Conservation (phyloP, 768 basidiomycete genomes). For the Tubosaeta brunneosetosa region DNA sequence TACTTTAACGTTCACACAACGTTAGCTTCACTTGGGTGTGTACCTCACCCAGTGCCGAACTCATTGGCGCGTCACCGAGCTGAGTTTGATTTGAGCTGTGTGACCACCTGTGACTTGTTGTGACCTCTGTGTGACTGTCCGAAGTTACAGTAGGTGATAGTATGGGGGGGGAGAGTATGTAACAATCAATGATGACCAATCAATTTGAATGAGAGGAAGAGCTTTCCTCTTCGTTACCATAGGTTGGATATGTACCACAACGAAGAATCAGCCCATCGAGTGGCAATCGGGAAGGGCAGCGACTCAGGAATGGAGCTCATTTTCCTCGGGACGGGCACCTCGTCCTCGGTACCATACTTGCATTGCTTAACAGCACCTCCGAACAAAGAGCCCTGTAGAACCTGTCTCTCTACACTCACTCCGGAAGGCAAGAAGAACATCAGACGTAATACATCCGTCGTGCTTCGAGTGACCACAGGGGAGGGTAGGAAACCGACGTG, state of each 20-base stretch:
- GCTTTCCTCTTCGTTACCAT: not conserved
- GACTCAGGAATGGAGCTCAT: slow-evolving; percentile 53
- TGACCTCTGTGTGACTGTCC: no score
- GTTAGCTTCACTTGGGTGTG: no score
- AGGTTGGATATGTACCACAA: not conserved
- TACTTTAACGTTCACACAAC: no score
- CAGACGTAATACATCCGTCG: slow-evolving; percentile 76
- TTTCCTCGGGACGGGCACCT: slow-evolving; percentile 82
- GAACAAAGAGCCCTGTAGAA: slow-evolving; percentile 46
- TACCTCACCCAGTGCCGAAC: no score
- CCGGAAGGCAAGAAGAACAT: slow-evolving; percentile 79
- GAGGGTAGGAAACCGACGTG: slow-evolving; percentile 45
- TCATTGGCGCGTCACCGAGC: no score
- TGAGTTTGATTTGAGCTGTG: no score
- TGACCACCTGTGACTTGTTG: no score
- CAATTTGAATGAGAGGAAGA: no score
- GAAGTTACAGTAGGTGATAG: no score
- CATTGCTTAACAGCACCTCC: slow-evolving; percentile 73
- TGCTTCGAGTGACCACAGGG: slow-evolving; percentile 44
- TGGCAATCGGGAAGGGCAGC: not conserved
- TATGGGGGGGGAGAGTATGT: no score
- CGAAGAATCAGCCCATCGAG: not conserved
- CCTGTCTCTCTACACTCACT: slow-evolving; percentile 62
- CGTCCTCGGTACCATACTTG: slow-evolving; percentile 63
- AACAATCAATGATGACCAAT: no score